Base-by-base conservation (phyloP, 1,284 basidiomycete species). In the Tilletia walkeri region DNA sequence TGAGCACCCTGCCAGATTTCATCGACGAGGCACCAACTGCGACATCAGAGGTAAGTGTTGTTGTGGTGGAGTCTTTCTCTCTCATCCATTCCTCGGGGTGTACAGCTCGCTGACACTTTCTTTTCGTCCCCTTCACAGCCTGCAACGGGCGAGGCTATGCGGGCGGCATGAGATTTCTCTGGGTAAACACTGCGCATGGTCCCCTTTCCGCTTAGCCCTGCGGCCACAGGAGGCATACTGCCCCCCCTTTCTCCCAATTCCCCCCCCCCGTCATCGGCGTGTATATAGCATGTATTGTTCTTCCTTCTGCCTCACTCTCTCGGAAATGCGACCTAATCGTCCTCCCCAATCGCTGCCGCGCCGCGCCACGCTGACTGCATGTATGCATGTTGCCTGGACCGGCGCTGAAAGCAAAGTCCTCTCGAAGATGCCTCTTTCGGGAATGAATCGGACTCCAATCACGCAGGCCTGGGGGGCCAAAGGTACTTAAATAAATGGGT, bases 1-100 rank as follows among this genome's bases (percentile, higher is more conserved):
- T 73, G 36, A 59, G 67, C 9, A 73, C 75, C 56, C 67, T 79
- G 67, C 78, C 80, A 2, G 80, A 82, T 72, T 81, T 79, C 73
- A 76, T 81, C 36, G 80, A 82, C 66, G 78, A 82, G 48, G 56
- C 77, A 38, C 80, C 79, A 4, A 38, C 34, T 10, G 36, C 59
- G 12, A 63, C 30, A n/a, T 16, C 59, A 36, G 59, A 63, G 34
- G 59, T 63, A 18, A 12, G 59, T 59, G 14, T n/a, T 12, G 56
- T 4, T 59, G 50, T 16, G 50, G 50, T 4, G 16, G 50, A 53
- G 30, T 24, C 50, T 48, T 18, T 20, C n/a, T 20, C 59, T 63
- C 36, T 6, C 34, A 7, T 16, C 59, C 14, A 7, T 45, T 45
- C 41, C 14, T 45, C 41, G 6, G 41, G 14, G 41, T 45, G 41